Percentiles rank a stretch among this genome's conserved stretches.
Conservation (phyloP, 2,329 filamentous ascomycete genomes). For the Emmonsia crescens region DNA sequence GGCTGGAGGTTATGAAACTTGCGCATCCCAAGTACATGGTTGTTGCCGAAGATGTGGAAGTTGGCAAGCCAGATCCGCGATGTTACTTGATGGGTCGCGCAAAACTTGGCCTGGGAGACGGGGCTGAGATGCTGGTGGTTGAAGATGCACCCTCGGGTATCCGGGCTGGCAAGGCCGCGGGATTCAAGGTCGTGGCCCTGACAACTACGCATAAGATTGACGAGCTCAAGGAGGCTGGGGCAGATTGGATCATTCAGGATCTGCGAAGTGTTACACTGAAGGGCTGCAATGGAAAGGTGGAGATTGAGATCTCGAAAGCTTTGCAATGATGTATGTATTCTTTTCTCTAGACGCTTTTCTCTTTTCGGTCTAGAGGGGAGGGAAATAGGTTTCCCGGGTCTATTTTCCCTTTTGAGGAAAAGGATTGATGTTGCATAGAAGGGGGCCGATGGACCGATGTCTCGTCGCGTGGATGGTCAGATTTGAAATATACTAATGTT, state of each 20-base stretch:
- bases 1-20: slow-evolving; percentile 57
- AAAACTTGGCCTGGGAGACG: slow-evolving; percentile 43
- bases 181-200: slow-evolving; percentile 74
- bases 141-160: slow-evolving; percentile 88
- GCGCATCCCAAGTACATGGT: slow-evolving; percentile 57
- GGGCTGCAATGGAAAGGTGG: slow-evolving; percentile 47
- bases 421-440: neutral
- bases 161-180: slow-evolving; percentile 69
- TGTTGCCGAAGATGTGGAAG: slow-evolving; percentile 62
- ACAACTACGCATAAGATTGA: slow-evolving; percentile 70
- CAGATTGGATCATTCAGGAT: slow-evolving; percentile 79
- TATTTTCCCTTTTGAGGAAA: neutral
- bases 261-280: slow-evolving; percentile 60
- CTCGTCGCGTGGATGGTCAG: neutral
- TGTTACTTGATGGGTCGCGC: slow-evolving; percentile 61
- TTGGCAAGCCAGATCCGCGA: slow-evolving; percentile 66
- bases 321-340: slow-evolving; percentile 20
- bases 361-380: neutral
- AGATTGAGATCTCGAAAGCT: slow-evolving; percentile 57
- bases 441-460: neutral
- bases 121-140: slow-evolving; percentile 57
- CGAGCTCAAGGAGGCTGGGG: slow-evolving; percentile 62
- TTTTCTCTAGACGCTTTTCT: neutral
- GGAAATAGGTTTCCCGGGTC: neutral
- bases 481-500: neutral